Percentiles rank a stretch among this genome's conserved stretches.
Conservation (phyloP, 2,329 filamentous ascomycete genomes). For the Phialemoniopsis sp. region DNA sequence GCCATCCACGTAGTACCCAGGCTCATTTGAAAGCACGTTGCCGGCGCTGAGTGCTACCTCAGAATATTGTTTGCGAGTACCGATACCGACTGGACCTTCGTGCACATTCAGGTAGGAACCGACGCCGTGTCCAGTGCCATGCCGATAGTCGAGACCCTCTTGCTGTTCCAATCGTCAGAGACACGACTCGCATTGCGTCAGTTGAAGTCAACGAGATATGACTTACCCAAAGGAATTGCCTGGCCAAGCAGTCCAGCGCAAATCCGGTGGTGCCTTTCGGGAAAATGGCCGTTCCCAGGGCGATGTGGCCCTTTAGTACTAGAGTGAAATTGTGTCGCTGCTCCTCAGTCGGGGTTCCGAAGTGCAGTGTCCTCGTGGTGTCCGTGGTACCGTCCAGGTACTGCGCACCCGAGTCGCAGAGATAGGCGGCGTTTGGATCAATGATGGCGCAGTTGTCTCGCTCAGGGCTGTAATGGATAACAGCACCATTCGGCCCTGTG, state of each 20-base stretch:
- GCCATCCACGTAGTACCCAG: conserved; percentile 95
- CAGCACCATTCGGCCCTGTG: conserved; percentile 81
- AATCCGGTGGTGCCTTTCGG: conserved; percentile 95
- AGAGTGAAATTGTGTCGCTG: conserved; percentile 90
- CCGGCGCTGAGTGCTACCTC: conserved; percentile 88
- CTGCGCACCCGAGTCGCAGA: conserved; percentile 97
- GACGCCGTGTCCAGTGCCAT: conserved; percentile 94
- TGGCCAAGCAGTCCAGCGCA: conserved; percentile 81
- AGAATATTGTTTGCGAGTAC: conserved; percentile 84
- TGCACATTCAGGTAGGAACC: conserved; percentile 96
- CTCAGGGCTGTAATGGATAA: conserved; percentile 95
- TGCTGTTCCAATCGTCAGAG: conserved; percentile 29
- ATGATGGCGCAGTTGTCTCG: conserved; percentile 76
- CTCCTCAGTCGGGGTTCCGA: conserved; percentile 75
- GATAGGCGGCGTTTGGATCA: conserved; percentile 80
- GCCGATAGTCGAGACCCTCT: conserved; percentile 88
- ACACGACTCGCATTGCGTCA: conserved; percentile 11
- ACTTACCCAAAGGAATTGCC: conserved; percentile 85
- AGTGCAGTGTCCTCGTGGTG: conserved; percentile 89
- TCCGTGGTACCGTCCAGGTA: conserved; percentile 95
- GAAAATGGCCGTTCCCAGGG: conserved; percentile 80
- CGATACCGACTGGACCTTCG: conserved; percentile 94
- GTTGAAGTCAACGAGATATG: neutral
- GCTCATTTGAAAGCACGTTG: conserved; percentile 94
- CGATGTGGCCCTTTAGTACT: conserved; percentile 91